Percentiles rank a stretch among this genome's conserved stretches.
phyloP scores from a whole-genome alignment of 1,139 yeast species.

The Yamadazyma sp. region DNA sequence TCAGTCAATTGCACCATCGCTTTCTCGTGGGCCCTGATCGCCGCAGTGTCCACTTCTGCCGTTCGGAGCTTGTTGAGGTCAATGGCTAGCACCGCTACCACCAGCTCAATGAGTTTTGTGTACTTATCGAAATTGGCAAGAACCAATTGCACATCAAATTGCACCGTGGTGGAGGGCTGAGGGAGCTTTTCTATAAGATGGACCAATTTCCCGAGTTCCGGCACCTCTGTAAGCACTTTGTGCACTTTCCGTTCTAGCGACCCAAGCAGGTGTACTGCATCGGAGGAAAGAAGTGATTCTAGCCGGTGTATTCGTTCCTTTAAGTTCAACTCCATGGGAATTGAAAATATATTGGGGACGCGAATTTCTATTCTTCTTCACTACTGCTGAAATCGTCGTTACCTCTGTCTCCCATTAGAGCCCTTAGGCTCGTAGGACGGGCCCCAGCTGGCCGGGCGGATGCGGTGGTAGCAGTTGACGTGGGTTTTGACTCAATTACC shows the following conservation, averaged over 20 bases:
- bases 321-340: background rate
- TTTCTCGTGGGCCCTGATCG: slow-evolving; percentile 6
- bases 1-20: slow-evolving; percentile 8
- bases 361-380: slow-evolving; percentile 30
- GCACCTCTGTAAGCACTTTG: slow-evolving; percentile 7
- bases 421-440: slow-evolving; percentile 42
- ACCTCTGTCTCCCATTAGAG: slow-evolving; percentile 31
- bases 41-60: slow-evolving; percentile 5
- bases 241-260: slow-evolving; percentile 6
- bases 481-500: slow-evolving; percentile 10
- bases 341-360: background rate
- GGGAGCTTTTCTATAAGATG: slow-evolving; percentile 1
- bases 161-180: background rate
- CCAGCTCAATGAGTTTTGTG: slow-evolving; percentile 6
- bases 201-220: slow-evolving; percentile 9
- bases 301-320: slow-evolving; percentile 6
- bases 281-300: slow-evolving; percentile 1
- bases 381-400: slow-evolving; percentile 33
- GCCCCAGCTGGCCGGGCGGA: slow-evolving; percentile 16
- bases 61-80: slow-evolving; percentile 8
- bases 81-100: slow-evolving; percentile 8
- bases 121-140: slow-evolving; percentile 12
- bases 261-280: slow-evolving; percentile 4
- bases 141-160: slow-evolving; percentile 10
- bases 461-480: background rate